Evolutionary conservation across 495 filamentous ascomycete species (phyloP).

Genomic region (Clohesyomyces aquaticus): DNA sequence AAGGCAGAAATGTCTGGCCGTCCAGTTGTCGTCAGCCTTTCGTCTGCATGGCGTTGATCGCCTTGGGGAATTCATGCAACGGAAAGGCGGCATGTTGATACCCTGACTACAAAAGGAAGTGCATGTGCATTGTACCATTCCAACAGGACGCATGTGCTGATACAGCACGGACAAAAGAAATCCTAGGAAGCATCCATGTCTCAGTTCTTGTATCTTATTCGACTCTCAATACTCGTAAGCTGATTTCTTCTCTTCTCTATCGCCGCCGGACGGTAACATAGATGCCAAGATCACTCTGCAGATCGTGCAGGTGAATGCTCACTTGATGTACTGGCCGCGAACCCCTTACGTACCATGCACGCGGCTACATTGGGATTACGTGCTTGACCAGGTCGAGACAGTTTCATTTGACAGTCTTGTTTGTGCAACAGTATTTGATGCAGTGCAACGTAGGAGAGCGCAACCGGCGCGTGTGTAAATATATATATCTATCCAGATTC

Average conservation of each 20-base stretch:
- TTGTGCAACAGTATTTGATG: background rate
- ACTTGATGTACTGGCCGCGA: background rate
- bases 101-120: background rate
- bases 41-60: constrained; percentile 18
- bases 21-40: constrained; percentile 14
- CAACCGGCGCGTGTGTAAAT: background rate
- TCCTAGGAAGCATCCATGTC: no score
- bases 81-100: background rate
- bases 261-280: background rate
- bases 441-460: background rate
- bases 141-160: no score
- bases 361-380: background rate
- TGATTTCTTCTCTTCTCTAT: background rate
- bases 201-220: no score
- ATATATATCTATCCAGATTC: background rate
- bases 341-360: background rate
- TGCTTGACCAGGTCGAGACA: background rate
- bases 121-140: no score
- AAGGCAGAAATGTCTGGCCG: constrained; percentile 13
- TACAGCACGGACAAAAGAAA: no score
- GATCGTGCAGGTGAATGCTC: constrained; percentile 7
- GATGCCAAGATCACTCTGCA: constrained; percentile 6
- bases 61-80: background rate
- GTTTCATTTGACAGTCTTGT: background rate
- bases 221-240: background rate